phyloP scores from a whole-genome alignment of 257 asterid species.

The Fraxinus pennsylvanica region DNA sequence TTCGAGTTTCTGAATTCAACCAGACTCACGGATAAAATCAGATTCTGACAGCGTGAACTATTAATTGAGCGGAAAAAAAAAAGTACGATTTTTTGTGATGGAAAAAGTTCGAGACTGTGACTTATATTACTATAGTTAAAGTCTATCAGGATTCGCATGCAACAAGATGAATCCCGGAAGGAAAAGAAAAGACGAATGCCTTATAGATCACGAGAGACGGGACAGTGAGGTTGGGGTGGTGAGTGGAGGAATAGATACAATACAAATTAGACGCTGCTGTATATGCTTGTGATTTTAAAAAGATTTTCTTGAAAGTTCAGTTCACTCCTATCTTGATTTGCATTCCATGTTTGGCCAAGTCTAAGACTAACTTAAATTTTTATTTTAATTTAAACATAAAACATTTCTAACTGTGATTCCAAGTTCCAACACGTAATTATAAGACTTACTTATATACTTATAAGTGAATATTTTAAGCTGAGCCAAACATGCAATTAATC shows the following conservation, averaged over 20 bases:
- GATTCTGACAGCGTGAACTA: constrained; percentile 24
- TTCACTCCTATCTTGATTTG: not conserved
- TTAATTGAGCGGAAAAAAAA: not conserved
- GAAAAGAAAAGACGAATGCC: not conserved
- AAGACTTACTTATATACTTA: not conserved
- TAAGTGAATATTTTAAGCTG: not conserved
- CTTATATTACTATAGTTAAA: not conserved
- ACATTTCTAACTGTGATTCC: not conserved
- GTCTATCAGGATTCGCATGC: constrained; percentile 17
- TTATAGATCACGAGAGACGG: constrained; percentile 26
- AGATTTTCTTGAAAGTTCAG: constrained; percentile 34
- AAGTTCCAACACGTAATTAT: not conserved
- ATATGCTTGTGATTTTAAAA: constrained; percentile 18
- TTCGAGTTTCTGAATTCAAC: constrained; percentile 28
- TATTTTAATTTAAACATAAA: no score
- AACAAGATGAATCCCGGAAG: constrained; percentile 26
- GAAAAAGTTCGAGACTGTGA: not conserved
- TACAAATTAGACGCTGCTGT: not conserved
- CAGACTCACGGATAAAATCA: constrained; percentile 45
- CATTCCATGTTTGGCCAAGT: not conserved
- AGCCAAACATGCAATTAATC: not conserved
- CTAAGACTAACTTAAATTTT: not conserved
- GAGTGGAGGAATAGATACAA: constrained; percentile 3
- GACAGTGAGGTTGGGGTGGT: not conserved
- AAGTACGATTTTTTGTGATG: not conserved